Base-by-base conservation (phyloP, 31 red algal genomes). In the Odonthalia washingtoniensis region DNA sequence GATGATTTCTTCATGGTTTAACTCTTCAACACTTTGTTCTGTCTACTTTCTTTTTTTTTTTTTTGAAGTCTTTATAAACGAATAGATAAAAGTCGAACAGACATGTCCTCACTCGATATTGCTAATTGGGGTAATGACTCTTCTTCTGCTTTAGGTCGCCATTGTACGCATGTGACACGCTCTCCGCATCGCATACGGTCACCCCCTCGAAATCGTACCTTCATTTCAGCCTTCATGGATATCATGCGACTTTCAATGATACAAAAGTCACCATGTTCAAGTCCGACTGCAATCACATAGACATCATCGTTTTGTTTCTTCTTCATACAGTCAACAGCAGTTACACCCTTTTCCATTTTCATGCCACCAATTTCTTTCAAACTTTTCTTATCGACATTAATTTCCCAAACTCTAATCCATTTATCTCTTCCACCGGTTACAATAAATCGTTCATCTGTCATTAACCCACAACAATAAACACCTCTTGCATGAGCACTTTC, bases 371-470 rank as follows among this genome's bases (percentile, higher is more conserved):
- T 18, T 77, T 94, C 92, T n/a, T 63, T 38, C 2, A 30, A 57
- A 28, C 45, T 6, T n/a, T 38, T 46, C 66, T 1, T 34, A 40
- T 65, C 43, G n/a, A 32, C 66, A 46, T 65, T 32, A 31, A 52
- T 21, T 44, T 31, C 46, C 43, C 84, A 94, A 0, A 94, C 34
- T 61, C 81, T 79, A 17, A 94, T 37, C 52, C 53, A 86, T 62
- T 94, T 94, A 68, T 94, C 92, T 30, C 92, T 76, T 3, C 86
- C 80, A 35, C 85, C 92, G 43, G 92, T 89, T 9, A 80, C 92
- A 65, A 93, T 46, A 69, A 84, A 65, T 28, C 40, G 32, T 28
- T 78, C 53, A 36, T 77, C 78, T 0, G 80, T 69, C 9, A 94
- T 18, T 86, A 85, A 94, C 27, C 65, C 35, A 81, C 92, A 89